Evolutionary conservation across 306 rosid species (phyloP), one percentile per base, ranked within the genome.

Genomic region (Lathyrus oleraceus): DNA sequence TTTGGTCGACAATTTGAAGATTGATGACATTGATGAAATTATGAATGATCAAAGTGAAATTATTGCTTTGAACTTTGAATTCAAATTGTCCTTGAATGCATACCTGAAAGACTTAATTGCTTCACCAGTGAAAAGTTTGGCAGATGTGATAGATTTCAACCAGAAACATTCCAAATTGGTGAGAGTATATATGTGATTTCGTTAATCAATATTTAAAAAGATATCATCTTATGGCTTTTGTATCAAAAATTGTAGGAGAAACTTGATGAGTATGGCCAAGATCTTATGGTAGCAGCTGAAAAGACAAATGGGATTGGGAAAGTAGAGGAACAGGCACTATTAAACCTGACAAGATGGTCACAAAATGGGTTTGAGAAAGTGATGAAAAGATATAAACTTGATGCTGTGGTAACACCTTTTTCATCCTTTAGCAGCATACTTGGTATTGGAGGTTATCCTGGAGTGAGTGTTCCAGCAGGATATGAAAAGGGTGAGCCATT

Each of bases 401-500:
- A 86, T 69, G 87, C 87, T 0, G 71, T 88, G 81, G 91, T 84
- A 66, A 71, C 52, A 32, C 84, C 88, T 13, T 59, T 71, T 62
- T 1, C 43, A 7, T 0, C 0, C 15, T 69, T 81, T 43, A 40
- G 74, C 61, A 4, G 17, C 0, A 70, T 85, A 20, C 91, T 91
- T 10, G 91, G 85, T 1, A 75, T 65, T 14, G 97, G 96, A 56
- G 91, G 93, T 4, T 75, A 83, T 56, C 97, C 97, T 0, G 92
- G 85, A 76, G 52, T 91, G n/a, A 74, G 5, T 48, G 92, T 88
- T 54, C 92, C 89, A 9, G 96, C 88, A n/a, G 93, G 88, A 35
- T 87, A 78, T 72, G 65, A 80, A 15, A 30, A 80, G 14, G 70
- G 53, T 3, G 39, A 5, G 16, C 93, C 93, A n/a, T 79, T 88